Evolutionary conservation across 306 rosid genomes (phyloP).

Genomic region (Prunus fruticosa): DNA sequence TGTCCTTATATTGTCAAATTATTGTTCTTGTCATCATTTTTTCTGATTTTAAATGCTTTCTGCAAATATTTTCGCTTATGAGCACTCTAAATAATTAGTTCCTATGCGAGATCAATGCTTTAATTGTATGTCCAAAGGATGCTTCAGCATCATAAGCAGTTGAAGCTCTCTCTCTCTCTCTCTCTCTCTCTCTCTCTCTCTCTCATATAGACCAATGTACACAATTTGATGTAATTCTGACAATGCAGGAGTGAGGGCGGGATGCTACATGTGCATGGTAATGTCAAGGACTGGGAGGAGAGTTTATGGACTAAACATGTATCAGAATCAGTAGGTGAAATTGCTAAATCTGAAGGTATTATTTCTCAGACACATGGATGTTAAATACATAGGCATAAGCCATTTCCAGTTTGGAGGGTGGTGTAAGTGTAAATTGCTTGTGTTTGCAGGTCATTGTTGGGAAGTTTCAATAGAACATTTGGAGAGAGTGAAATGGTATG

Average conservation of each 20-base stretch:
- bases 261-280: slow-evolving; percentile 72
- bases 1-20: neutral
- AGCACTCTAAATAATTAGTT: neutral
- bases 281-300: slow-evolving; percentile 76
- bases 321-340: slow-evolving; percentile 53
- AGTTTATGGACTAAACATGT: slow-evolving; percentile 55
- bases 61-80: neutral
- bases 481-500: slow-evolving; percentile 96
- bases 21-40: neutral
- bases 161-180: slow-evolving; percentile 14
- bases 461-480: slow-evolving; percentile 66
- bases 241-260: slow-evolving; percentile 81
- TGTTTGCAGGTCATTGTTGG: slow-evolving; percentile 68
- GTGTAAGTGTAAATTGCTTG: neutral
- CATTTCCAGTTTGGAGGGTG: neutral
- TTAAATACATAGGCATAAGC: neutral
- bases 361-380: neutral
- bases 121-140: too few relatives aligned
- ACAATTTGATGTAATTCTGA: slow-evolving; percentile 19
- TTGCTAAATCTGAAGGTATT: slow-evolving; percentile 74
- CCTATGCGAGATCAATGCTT: too few relatives aligned
- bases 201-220: neutral
- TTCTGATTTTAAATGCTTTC: neutral
- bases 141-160: neutral
- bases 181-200: slow-evolving; percentile 14